These are phyloP conservation scores for Escallonia rubra DNA, from an alignment of 129 eudicot genomes.

Conservation along the genomic window DNA sequence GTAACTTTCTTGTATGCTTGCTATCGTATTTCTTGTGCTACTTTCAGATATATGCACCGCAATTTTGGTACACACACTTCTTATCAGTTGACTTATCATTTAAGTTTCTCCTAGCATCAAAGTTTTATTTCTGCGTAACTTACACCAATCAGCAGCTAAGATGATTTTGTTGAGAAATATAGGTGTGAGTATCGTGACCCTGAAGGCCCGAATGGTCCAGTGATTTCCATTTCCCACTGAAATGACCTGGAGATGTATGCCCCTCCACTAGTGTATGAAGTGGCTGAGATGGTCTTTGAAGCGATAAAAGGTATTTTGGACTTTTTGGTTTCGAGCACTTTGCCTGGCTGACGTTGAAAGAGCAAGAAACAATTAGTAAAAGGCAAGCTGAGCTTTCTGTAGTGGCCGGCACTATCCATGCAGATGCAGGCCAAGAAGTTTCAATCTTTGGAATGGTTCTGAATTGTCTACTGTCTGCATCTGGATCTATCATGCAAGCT, in stretches of 20 bases:
- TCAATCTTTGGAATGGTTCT: background rate
- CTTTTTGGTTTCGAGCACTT: background rate
- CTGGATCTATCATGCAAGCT: no score
- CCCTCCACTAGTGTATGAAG: background rate
- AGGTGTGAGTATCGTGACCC: background rate
- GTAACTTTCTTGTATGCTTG: background rate
- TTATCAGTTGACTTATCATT: no score
- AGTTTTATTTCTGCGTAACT: no score
- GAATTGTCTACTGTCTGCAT: background rate
- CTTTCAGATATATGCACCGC: background rate
- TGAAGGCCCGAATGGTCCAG: background rate
- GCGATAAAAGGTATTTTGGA: background rate
- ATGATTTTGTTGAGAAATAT: no score
- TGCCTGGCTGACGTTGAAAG: background rate
- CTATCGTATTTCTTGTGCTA: background rate
- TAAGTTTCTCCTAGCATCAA: no score
- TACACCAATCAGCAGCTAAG: background rate
- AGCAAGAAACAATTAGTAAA: constrained; percentile 11
- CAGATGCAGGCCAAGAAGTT: background rate
- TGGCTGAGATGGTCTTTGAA: no score
- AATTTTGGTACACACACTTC: background rate
- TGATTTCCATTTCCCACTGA: background rate
- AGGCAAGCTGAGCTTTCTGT: constrained; percentile 1
- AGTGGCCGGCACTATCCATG: constrained; percentile 27
- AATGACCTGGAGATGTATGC: background rate